A percentile compares a stretch with the other conserved stretches of the same genome.
These are phyloP conservation scores for Daldinia sp. DNA, from an alignment of 2,329 filamentous ascomycete species.

Conservation along the genomic window DNA sequence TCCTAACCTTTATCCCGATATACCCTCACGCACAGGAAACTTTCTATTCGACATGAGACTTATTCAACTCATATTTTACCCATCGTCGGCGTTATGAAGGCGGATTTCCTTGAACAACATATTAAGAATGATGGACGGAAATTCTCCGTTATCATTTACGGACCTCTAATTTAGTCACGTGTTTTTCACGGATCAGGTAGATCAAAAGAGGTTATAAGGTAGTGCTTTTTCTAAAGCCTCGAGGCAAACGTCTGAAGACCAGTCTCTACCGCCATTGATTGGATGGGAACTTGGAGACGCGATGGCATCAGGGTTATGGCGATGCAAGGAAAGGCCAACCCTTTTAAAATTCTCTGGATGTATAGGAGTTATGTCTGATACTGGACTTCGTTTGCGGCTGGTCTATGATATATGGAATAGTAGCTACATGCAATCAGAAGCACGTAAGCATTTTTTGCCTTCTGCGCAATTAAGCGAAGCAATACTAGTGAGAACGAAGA, in stretches of 20 bases:
- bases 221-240: conserved; percentile 25
- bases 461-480: conserved; percentile 8
- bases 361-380: conserved; percentile 27
- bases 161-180: conserved; percentile 14
- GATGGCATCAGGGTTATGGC: conserved; percentile 14
- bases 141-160: conserved; percentile 10
- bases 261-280: conserved; percentile 42
- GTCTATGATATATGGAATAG: conserved; percentile 29
- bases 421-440: conserved; percentile 15
- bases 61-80: conserved; percentile 16
- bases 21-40: conserved; percentile 33
- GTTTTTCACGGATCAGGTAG: conserved; percentile 1
- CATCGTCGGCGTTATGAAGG: conserved; percentile 17
- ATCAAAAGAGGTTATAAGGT: conserved; percentile 6
- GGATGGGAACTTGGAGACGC: conserved; percentile 38
- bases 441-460: conserved; percentile 22
- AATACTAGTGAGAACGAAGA: conserved; percentile 29
- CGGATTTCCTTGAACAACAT: conserved; percentile 25
- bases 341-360: conserved; percentile 20
- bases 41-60: conserved; percentile 35
- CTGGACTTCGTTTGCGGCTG: conserved; percentile 21
- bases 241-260: conserved; percentile 18
- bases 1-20: conserved; percentile 35
- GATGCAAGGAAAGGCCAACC: conserved; percentile 4
- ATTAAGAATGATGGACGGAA: conserved; percentile 10